Conservation (phyloP, 768 basidiomycete species). For the Pleurotus tuber-regium region DNA sequence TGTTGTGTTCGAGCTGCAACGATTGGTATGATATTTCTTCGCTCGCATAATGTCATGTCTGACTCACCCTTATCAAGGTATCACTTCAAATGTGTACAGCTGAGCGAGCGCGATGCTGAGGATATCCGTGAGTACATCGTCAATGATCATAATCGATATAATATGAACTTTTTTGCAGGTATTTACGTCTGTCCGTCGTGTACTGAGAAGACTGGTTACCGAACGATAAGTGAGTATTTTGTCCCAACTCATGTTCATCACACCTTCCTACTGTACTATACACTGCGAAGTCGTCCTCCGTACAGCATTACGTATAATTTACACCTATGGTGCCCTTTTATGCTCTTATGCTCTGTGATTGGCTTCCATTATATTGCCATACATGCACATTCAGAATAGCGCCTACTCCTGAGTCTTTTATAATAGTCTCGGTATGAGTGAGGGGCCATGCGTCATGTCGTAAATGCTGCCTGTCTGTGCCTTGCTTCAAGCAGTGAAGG, state of each 20-base stretch:
- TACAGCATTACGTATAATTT: constrained; percentile 16
- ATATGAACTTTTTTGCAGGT: constrained; percentile 39
- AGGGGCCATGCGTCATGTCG: constrained; percentile 18
- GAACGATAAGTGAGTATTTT: constrained; percentile 74
- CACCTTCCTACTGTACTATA: constrained; percentile 4
- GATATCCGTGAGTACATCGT: constrained; percentile 63
- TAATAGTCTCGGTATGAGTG: constrained; percentile 30
- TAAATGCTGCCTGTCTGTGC: background rate
- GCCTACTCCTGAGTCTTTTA: constrained; percentile 25
- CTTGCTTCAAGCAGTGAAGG: background rate
- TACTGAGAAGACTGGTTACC: constrained; percentile 57
- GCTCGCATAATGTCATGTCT: constrained; percentile 7
- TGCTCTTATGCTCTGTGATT: constrained; percentile 16
- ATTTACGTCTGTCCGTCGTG: constrained; percentile 55
- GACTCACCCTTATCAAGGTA: constrained; percentile 48
- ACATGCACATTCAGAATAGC: constrained; percentile 15
- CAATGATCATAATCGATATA: background rate
- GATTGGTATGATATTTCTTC: constrained; percentile 54
- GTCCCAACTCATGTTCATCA: constrained; percentile 16
- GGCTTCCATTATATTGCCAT: constrained; percentile 17
- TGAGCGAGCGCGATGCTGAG: constrained; percentile 63
- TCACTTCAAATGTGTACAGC: constrained; percentile 75
- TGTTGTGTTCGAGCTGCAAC: constrained; percentile 65
- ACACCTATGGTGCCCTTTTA: constrained; percentile 11
- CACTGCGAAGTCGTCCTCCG: background rate